Evolutionary conservation across 805 yeast genomes (phyloP), one percentile per base, ranked within the genome.

Genomic region (Blastobotrys chiropterorum): DNA sequence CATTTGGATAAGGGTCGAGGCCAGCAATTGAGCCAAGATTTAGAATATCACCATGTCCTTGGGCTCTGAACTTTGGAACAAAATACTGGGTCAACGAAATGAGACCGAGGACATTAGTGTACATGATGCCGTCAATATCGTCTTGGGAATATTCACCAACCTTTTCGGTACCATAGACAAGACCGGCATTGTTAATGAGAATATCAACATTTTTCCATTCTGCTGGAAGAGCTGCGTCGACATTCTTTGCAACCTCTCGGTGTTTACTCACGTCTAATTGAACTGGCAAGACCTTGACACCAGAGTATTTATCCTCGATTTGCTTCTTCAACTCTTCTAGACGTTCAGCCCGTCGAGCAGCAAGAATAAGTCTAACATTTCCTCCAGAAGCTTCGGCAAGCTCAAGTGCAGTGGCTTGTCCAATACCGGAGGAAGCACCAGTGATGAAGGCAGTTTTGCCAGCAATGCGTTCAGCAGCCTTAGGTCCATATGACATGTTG

Each of bases 401-500:
- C 66, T 90, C 95, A 46, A 76, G 69, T 14, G 97, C 98, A 8
- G 97, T 90, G 50, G 96, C 94, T 59, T 81, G 81, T 11, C 98
- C 99, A 62, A 92, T 92, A 51, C 98, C 98, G 14, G 96, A 82
- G 21, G 96, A 87, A 5, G 98, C 98, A 56, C 98, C 98, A n/a
- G 98, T 88, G 62, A 92, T 85, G 42, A 92, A 77, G 31, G 88
- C 77, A 16, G 83, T 81, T 66, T 92, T 90, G 47, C 85, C 85
- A 19, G 85, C 81, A 34, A 92, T 74, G 66, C 97, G 79, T 66
- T 83, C 83, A 43, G 90, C 87, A 49, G 96, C 94, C 20, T 42
- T 26, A 1, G 41, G 16, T 43, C 51, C 51, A 30, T 48, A 48
- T 3, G 51, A 42, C 51, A 48, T 48, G 47, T 22, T 48, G 43